phyloP scores from a whole-genome alignment of 2,329 filamentous ascomycete species.

The Tricladium varicosporioides region DNA sequence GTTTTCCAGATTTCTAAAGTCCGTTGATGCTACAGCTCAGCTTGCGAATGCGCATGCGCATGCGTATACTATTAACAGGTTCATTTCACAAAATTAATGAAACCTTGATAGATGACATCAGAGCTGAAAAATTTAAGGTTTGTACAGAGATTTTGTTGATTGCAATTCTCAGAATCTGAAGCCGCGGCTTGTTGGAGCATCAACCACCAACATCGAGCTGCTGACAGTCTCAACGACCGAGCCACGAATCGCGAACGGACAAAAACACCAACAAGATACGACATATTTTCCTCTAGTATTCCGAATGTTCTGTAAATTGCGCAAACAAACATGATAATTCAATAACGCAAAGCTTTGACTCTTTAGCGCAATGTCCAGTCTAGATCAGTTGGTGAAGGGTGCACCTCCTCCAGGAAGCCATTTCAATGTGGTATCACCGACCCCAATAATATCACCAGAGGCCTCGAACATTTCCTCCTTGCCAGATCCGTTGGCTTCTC shows the following conservation, averaged over 20 bases:
- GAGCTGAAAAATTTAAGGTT: neutral
- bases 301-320: neutral
- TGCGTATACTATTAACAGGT: neutral
- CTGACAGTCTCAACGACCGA: neutral
- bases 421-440: conserved; percentile 34
- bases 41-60: neutral
- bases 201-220: neutral
- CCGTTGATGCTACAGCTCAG: neutral
- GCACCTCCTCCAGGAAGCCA: conserved; percentile 62
- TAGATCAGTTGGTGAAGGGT: conserved; percentile 89
- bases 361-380: conserved; percentile 30
- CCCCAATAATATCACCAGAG: conserved; percentile 37
- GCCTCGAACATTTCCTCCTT: conserved; percentile 33
- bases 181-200: neutral
- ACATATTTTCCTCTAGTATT: too few species aligned
- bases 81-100: neutral
- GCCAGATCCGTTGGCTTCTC: conserved; percentile 33
- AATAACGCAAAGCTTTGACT: conserved; percentile 12
- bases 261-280: neutral
- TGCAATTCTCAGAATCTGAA: neutral
- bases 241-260: neutral
- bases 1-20: neutral
- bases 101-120: neutral
- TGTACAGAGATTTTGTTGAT: neutral
- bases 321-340: conserved; percentile 17